These are phyloP conservation scores for Westerdykella sp. DNA, from an alignment of 2,329 filamentous ascomycete genomes.

Conservation along the genomic window DNA sequence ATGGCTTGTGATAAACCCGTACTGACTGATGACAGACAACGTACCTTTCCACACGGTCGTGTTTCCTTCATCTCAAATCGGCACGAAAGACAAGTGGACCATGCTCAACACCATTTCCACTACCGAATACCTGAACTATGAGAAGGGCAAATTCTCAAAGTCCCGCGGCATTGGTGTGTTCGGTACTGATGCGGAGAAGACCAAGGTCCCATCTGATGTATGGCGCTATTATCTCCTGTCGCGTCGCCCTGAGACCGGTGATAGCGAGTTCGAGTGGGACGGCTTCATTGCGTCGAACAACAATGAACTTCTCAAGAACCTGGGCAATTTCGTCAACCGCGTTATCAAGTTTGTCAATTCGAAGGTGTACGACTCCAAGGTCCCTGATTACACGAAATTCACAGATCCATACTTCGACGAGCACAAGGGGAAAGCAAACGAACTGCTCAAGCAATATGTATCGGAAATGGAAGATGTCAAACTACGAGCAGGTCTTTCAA, in stretches of 20 bases:
- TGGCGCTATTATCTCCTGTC: conserved; percentile 90
- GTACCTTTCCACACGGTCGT: conserved; percentile 85
- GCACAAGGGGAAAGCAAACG: conserved; percentile 58
- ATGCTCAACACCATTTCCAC: conserved; percentile 83
- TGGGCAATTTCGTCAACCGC: conserved; percentile 54
- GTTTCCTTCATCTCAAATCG: conserved; percentile 81
- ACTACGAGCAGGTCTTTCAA: conserved; percentile 60
- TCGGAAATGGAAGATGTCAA: conserved; percentile 64
- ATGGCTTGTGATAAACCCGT: too few species aligned
- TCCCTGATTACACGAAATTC: conserved; percentile 61
- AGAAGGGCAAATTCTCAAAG: conserved; percentile 74
- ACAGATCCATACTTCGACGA: conserved; percentile 37
- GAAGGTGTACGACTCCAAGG: conserved; percentile 61
- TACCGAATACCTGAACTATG: conserved; percentile 59
- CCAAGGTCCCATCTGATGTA: conserved; percentile 76
- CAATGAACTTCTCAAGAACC: conserved; percentile 73
- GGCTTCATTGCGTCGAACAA: conserved; percentile 81
- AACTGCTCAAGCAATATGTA: conserved; percentile 60
- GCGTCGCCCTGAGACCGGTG: conserved; percentile 75
- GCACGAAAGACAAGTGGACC: conserved; percentile 80
- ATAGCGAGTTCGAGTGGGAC: conserved; percentile 86
- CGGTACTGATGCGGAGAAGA: conserved; percentile 81
- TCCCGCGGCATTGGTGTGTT: conserved; percentile 86
- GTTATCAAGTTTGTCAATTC: conserved; percentile 65
- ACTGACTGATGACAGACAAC: conserved; percentile 92